phyloP scores from a whole-genome alignment of 1,284 basidiomycete species.

The Xerocomus amazonicus region DNA sequence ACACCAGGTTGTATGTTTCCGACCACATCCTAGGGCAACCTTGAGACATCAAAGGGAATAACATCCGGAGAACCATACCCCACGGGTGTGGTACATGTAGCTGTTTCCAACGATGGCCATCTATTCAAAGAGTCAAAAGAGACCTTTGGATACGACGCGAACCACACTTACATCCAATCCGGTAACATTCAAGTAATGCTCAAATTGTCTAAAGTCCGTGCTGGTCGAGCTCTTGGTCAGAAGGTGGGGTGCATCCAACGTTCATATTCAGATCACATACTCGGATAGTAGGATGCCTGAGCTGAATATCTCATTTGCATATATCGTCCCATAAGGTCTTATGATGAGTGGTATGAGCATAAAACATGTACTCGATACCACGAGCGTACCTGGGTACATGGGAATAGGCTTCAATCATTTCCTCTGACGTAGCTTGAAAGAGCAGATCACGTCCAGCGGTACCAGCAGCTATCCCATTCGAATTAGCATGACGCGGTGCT shows the following conservation, averaged over 20 bases:
- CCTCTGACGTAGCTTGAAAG: slow-evolving; percentile 93
- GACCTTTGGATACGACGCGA: not conserved
- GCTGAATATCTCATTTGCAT: slow-evolving; percentile 92
- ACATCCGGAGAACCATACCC: slow-evolving; percentile 36
- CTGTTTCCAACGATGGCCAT: slow-evolving; percentile 94
- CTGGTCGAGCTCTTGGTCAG: slow-evolving; percentile 27
- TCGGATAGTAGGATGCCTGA: slow-evolving; percentile 91
- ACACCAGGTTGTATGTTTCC: slow-evolving; percentile 81
- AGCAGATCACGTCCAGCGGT: slow-evolving; percentile 85
- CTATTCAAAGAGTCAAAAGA: slow-evolving; percentile 37
- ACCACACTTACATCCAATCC: slow-evolving; percentile 70
- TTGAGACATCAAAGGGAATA: slow-evolving; percentile 11
- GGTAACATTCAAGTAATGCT: slow-evolving; percentile 84
- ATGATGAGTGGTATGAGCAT: not conserved
- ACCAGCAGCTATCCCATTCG: slow-evolving; percentile 64
- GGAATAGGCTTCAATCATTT: slow-evolving; percentile 92
- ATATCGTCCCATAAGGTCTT: slow-evolving; percentile 86
- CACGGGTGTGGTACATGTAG: slow-evolving; percentile 91
- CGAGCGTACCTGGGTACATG: slow-evolving; percentile 68
- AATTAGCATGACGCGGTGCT: slow-evolving; percentile 5
- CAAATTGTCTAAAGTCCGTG: slow-evolving; percentile 94
- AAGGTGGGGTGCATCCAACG: slow-evolving; percentile 9
- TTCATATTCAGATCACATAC: slow-evolving; percentile 41
- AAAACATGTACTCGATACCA: not conserved
- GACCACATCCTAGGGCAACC: slow-evolving; percentile 59